Base-by-base conservation (phyloP, 805 yeast genomes). In the Cyberlindnera nakhonratchasimensis region DNA sequence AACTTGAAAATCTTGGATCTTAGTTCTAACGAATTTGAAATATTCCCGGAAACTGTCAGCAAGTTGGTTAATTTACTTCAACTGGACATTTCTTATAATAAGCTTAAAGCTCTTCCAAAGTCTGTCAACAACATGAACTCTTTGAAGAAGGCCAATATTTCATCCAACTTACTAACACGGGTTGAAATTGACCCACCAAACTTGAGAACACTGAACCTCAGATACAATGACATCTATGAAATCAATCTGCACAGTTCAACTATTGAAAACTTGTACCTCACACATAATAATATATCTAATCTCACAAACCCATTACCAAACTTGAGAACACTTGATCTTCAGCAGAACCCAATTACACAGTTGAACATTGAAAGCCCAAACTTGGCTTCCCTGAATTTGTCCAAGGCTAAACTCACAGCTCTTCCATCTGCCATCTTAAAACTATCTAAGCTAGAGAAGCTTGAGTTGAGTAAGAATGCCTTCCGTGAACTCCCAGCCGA, bases 1-100 rank as follows among this genome's bases (percentile, higher is more conserved):
- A 67, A 67, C 33, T 65, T 86, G 51, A 72, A 74, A 43, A 62
- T 73, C 6, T 65, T 93, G 50, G 87, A 93, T 58, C 64, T 93
- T 34, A 79, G 96, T 2, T 89, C 96, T 3, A 93, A 95, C 59
- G 69, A 74, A 46, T 77, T 86, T 55, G 71, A 71, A 34, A 51
- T 51, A 2, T 80, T 79, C 47, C 95, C 93, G 0, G 82, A 77
- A 39, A 74, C 82, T 2, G 66, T 91, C 16, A 77, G 79, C 50
- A 71, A 74, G 19, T 70, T 91, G 47, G 57, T 69, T 0, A 74
- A 74, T 39, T 70, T 91, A 40, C 65, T 69, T 32, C 82, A 82
- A 40, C 69, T 93, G 48, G 95, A 91, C 57, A 57, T 91, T 32
- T 86, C 96, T 0, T 90, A 87, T 63, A 93, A 93, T 61, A 76